These are phyloP conservation scores for Yarrowia deformans DNA, from an alignment of 805 yeast genomes.

Conservation along the genomic window DNA sequence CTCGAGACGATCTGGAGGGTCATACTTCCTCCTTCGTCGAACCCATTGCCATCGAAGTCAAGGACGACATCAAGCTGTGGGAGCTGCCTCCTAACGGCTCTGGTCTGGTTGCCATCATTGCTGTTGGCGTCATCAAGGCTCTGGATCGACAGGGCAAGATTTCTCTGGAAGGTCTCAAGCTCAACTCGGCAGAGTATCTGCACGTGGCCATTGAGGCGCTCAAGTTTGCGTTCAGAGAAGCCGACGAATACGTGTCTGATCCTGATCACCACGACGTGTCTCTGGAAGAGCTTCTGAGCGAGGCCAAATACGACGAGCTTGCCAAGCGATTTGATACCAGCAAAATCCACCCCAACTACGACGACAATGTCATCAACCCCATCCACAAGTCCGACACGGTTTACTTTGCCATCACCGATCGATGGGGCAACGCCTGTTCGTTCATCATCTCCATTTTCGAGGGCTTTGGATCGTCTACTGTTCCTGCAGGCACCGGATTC, in stretches of 20 bases:
- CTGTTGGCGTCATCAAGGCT: slow-evolving; percentile 69
- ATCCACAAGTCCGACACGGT: slow-evolving; percentile 71
- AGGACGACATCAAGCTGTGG: slow-evolving; percentile 63
- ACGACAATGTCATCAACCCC: slow-evolving; percentile 60
- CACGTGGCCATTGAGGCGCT: slow-evolving; percentile 74
- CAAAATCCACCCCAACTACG: slow-evolving; percentile 54
- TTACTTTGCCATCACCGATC: slow-evolving; percentile 69
- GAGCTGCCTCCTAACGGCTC: slow-evolving; percentile 89
- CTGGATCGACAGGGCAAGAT: slow-evolving; percentile 57
- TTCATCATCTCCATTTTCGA: slow-evolving; percentile 78
- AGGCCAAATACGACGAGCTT: slow-evolving; percentile 60
- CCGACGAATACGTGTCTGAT: slow-evolving; percentile 76
- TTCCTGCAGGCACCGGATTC: slow-evolving; percentile 68
- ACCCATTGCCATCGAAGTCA: slow-evolving; percentile 60
- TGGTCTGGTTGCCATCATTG: slow-evolving; percentile 75
- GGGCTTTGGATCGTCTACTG: slow-evolving; percentile 72
- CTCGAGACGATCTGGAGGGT: slow-evolving; percentile 60
- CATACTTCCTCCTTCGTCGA: slow-evolving; percentile 71
- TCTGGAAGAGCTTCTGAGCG: slow-evolving; percentile 56
- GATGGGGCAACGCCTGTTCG: slow-evolving; percentile 79
- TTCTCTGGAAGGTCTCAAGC: slow-evolving; percentile 54
- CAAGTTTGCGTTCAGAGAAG: slow-evolving; percentile 75
- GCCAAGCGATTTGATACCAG: slow-evolving; percentile 56
- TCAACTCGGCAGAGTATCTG: slow-evolving; percentile 73
- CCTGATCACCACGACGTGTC: slow-evolving; percentile 52